Percentiles rank a stretch among this genome's conserved stretches.
These are phyloP conservation scores for Sistotremastrum suecicum DNA, from an alignment of 768 basidiomycete genomes.

Conservation along the genomic window DNA sequence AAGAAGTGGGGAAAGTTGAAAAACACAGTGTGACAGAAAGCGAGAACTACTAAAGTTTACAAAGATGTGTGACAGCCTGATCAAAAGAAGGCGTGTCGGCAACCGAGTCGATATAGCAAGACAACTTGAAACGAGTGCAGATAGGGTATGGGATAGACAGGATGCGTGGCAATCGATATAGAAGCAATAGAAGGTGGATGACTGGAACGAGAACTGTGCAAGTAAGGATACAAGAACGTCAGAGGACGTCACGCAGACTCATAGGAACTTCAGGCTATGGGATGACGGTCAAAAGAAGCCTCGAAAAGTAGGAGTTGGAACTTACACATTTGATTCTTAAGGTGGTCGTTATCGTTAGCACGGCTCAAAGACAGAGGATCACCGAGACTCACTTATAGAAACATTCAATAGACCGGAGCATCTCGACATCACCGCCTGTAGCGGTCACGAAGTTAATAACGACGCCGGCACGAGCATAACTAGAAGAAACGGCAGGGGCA, in stretches of 20 bases:
- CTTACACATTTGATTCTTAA: slow-evolving; percentile 80
- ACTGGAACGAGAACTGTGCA: slow-evolving; percentile 20
- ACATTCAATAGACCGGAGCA: slow-evolving; percentile 96
- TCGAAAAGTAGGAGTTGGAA: neutral
- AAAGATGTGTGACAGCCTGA: slow-evolving; percentile 31
- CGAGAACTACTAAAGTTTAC: slow-evolving; percentile 45
- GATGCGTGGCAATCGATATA: slow-evolving; percentile 33
- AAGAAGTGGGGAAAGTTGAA: too few relatives aligned
- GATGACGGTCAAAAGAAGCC: slow-evolving; percentile 12
- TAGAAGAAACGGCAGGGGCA: slow-evolving; percentile 76
- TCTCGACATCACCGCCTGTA: slow-evolving; percentile 95
- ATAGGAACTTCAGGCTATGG: slow-evolving; percentile 78
- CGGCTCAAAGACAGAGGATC: too few relatives aligned
- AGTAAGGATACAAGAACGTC: slow-evolving; percentile 73
- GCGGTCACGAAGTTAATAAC: slow-evolving; percentile 96
- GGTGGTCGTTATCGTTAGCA: neutral
- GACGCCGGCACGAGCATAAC: slow-evolving; percentile 75
- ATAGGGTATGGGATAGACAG: slow-evolving; percentile 52
- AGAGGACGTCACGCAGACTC: slow-evolving; percentile 69
- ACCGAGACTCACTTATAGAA: slow-evolving; percentile 69
- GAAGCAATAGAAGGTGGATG: slow-evolving; percentile 23
- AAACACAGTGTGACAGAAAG: slow-evolving; percentile 6
- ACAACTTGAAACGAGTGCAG: slow-evolving; percentile 45
- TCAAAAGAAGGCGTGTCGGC: slow-evolving; percentile 24
- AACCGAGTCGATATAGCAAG: slow-evolving; percentile 37